A percentile compares a stretch with the other conserved stretches of the same genome.
Evolutionary conservation across 1,284 basidiomycete genomes (phyloP).

Genomic region (Trichosporon sp.): DNA sequence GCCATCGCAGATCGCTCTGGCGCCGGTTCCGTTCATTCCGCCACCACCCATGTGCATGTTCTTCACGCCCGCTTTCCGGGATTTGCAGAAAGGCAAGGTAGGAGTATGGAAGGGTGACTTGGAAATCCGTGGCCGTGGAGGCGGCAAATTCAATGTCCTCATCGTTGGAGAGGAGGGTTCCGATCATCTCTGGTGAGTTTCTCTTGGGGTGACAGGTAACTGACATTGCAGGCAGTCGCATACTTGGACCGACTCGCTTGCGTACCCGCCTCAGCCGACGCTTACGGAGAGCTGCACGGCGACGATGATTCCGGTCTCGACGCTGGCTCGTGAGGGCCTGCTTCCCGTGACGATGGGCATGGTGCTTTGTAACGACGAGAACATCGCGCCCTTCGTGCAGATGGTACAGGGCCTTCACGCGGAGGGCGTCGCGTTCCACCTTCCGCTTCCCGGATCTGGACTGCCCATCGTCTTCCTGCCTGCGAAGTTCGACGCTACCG

Average conservation of each 20-base stretch:
- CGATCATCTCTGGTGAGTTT: conserved; percentile 48
- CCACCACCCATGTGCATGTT: conserved; percentile 57
- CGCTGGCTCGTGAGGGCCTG: conserved; percentile 50
- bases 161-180: conserved; percentile 48
- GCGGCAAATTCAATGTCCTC: conserved; percentile 49
- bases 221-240: conserved; percentile 47
- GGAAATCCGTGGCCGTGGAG: conserved; percentile 44
- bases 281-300: conserved; percentile 39
- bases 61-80: conserved; percentile 49
- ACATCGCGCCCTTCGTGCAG: conserved; percentile 42
- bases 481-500: conserved; percentile 51
- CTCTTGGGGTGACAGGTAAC: not conserved
- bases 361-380: conserved; percentile 52
- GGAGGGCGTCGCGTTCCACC: conserved; percentile 52
- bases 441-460: conserved; percentile 36
- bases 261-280: conserved; percentile 37
- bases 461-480: conserved; percentile 53
- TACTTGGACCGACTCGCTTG: conserved; percentile 40
- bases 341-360: conserved; percentile 53
- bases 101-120: conserved; percentile 54
- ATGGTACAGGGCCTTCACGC: conserved; percentile 53
- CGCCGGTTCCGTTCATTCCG: conserved; percentile 45
- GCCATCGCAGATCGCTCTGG: conserved; percentile 40
- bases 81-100: conserved; percentile 50
- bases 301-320: conserved; percentile 53